Evolutionary conservation across 495 filamentous ascomycete species (phyloP), one percentile per base, ranked within the genome.

Genomic region (Xylaria bambusicola): DNA sequence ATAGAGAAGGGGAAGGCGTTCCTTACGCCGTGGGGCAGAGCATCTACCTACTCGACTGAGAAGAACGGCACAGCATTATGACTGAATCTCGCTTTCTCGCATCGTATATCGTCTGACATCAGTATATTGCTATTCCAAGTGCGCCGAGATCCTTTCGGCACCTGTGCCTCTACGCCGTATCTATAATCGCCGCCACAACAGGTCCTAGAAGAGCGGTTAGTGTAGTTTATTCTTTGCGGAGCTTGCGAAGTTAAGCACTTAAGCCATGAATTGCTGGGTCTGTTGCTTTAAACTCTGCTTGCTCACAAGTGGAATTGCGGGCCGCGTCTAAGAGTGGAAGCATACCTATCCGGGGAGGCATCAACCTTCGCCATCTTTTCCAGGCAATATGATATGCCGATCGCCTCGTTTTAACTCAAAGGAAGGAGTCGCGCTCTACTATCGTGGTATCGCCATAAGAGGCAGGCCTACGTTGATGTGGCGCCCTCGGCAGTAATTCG

Each of bases 401-500:
- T 54, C 52, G 24, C 44, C 52, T 42, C 29, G 17, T 54, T 54
- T 42, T 54, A 54, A 33, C 21, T 44, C n/a, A 10, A 17, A 21
- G n/a, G 24, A 44, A 33, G 8, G 52, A 29, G 12, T 38, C 21
- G 18, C 9, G 45, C 21, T 27, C 21, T 26, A 6, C 35, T 33
- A n/a, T 31, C n/a, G 31, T 33, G 21, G 36, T 27, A 23, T 23
- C 2, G 40, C 52, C 38, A 6, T 42, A 54, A 54, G 24, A 54
- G 52, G 52, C 52, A 54, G 52, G 52, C 42, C 52, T 54, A 20
- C 10, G n/a, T 38, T 44, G 21, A 33, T 27, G 38, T 29, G 24
- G 40, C 26, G 21, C 52, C 40, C n/a, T 54, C 52, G 52, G 52
- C 52, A 42, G 52, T 54, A 54, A 54, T 38, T 54, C 52, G 52